phyloP scores from a whole-genome alignment of 768 basidiomycete genomes.

The Lactarius vividus region DNA sequence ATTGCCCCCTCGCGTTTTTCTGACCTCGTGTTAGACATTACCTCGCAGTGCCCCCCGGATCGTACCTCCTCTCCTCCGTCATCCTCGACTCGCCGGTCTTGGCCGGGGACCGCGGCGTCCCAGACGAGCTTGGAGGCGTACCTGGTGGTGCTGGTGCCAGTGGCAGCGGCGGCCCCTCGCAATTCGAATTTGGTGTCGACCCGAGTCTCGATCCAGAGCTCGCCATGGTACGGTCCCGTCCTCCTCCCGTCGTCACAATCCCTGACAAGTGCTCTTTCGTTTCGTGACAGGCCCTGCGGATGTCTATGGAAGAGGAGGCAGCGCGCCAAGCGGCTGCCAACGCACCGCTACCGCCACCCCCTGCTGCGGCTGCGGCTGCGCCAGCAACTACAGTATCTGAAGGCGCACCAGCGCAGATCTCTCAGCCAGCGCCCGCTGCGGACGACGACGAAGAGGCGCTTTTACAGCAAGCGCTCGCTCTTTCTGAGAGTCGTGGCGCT shows the following conservation, averaged over 20 bases:
- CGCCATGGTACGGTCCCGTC: constrained; percentile 71
- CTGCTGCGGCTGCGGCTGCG: constrained; percentile 36
- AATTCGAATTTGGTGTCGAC: constrained; percentile 88
- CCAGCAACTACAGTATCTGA: constrained; percentile 34
- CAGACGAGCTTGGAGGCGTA: constrained; percentile 49
- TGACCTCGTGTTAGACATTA: constrained; percentile 59
- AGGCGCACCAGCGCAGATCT: constrained; percentile 32
- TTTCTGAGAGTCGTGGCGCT: constrained; percentile 53
- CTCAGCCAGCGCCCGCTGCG: constrained; percentile 39
- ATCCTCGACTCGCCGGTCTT: constrained; percentile 81
- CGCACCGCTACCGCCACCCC: constrained; percentile 31
- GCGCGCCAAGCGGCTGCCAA: constrained; percentile 63
- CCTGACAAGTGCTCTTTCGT: background rate
- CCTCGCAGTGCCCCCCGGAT: constrained; percentile 71
- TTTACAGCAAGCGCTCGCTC: constrained; percentile 70
- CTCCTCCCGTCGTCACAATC: background rate
- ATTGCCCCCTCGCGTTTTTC: background rate
- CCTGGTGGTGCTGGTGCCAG: constrained; percentile 45
- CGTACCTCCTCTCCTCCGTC: constrained; percentile 78
- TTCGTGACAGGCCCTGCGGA: constrained; percentile 74
- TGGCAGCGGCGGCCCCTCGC: constrained; percentile 29
- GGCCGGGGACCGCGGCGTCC: constrained; percentile 73
- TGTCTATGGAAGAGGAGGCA: constrained; percentile 95
- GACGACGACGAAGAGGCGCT: constrained; percentile 78
- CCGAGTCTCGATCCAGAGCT: constrained; percentile 95